These are phyloP conservation scores for Termitomyces eurrhizus DNA, from an alignment of 768 basidiomycete genomes.

Conservation along the genomic window DNA sequence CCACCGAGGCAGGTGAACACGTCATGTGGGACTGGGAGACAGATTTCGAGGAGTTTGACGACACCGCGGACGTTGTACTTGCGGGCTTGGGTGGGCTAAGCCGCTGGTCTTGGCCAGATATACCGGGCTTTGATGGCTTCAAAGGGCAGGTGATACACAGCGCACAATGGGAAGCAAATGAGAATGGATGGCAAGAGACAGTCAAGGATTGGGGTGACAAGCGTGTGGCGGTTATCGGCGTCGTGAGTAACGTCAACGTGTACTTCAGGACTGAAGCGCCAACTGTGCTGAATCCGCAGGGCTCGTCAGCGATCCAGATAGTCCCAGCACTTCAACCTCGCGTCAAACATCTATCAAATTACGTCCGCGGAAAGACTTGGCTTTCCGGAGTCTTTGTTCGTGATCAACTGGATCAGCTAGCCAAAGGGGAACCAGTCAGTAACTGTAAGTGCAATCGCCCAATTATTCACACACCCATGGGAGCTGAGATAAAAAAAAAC, in stretches of 20 bases:
- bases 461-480: background rate
- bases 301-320: conserved; percentile 60
- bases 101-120: conserved; percentile 67
- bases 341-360: conserved; percentile 47
- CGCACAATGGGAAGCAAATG: conserved; percentile 50
- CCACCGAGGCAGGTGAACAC: conserved; percentile 15
- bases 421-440: conserved; percentile 31
- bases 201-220: conserved; percentile 49
- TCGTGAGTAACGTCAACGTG: conserved; percentile 34
- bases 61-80: conserved; percentile 54
- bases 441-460: conserved; percentile 36
- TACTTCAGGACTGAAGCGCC: background rate
- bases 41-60: conserved; percentile 43
- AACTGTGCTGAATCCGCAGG: conserved; percentile 28
- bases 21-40: conserved; percentile 17
- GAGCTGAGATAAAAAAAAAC: background rate
- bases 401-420: conserved; percentile 35
- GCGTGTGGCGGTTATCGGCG: conserved; percentile 54
- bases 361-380: conserved; percentile 61
- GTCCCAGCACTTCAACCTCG: conserved; percentile 53
- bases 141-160: conserved; percentile 58
- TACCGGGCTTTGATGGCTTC: conserved; percentile 52
- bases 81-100: conserved; percentile 50
- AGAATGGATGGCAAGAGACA: conserved; percentile 38
- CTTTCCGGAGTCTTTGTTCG: conserved; percentile 41